Conservation (phyloP, 768 basidiomycete species). For the Tulasnella sp. region DNA sequence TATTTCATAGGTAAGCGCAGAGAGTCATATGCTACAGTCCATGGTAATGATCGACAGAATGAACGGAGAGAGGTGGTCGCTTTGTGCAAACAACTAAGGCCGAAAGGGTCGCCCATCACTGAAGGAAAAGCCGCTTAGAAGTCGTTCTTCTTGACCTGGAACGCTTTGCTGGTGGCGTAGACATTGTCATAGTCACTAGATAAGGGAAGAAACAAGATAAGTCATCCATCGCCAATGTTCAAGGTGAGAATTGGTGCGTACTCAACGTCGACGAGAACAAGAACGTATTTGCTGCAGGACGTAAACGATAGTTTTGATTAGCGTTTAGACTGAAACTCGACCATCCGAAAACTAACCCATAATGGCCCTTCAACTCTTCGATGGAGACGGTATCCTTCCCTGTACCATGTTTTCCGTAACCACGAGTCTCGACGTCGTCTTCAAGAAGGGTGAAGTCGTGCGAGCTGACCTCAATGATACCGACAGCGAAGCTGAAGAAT, state of each 20-base stretch:
- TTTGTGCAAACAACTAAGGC: neutral
- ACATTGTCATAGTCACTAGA: neutral
- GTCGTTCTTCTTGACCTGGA: constrained; percentile 7
- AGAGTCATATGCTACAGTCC: neutral
- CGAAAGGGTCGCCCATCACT: too few relatives aligned
- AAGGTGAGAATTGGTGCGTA: neutral
- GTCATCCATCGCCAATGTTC: neutral
- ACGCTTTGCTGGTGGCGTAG: neutral
- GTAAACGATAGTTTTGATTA: neutral
- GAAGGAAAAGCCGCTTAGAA: neutral
- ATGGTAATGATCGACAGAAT: neutral
- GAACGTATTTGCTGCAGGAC: neutral
- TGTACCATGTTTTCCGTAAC: neutral
- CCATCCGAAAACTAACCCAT: neutral
- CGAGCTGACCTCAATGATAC: neutral
- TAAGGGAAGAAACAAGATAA: neutral
- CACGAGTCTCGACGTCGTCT: neutral
- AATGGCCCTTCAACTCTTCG: neutral
- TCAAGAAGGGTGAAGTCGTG: neutral
- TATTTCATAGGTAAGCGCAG: neutral
- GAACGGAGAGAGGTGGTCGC: neutral
- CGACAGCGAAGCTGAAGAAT: neutral
- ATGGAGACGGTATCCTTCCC: neutral
- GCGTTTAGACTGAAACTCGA: neutral
- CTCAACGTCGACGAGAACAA: neutral